Evolutionary conservation across 129 eudicot species (phyloP), one percentile per base, ranked within the genome.

Genomic region (Pittosporum tobira): DNA sequence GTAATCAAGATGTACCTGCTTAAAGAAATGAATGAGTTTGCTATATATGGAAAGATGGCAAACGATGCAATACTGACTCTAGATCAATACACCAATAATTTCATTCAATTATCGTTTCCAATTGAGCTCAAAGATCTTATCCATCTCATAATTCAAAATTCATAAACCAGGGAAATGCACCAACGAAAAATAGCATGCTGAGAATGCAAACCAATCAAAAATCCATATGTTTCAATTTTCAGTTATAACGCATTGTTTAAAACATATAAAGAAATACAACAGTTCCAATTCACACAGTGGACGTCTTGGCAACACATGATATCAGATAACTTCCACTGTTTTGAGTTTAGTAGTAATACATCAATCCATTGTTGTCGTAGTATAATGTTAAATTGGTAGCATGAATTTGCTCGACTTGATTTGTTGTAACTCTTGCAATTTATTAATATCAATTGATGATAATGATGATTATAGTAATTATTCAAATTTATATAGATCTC

Each of bases 1-100:
- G 83, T 91, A 91, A 79, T 91, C 99, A 65, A 91, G 90, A 78
- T 91, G 99, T 57, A 86, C 99, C 99, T 91, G 80, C 63, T 44
- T 61, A 40, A 62, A 14, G 38, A 59, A 65, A 43, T 23, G 59
- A 26, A 59, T 64, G 18, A 64, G 30, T 34, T 37, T 53, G 62
- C 50, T 12, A 24, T n/a, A n/a, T n/a, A n/a, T 29, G 22, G 43
- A 21, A 53, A 63, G 37, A 44, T 53, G 7, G 22, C 24, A 53
- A 61, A 47, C 8, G 11, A 59, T 34, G n/a, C 12, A 55, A 23
- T 31, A 60, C 15, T 15, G 8, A 43, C n/a, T 11, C 22, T 59
- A 18, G 27, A 22, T 20, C 36, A 37, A 26, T 22, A 57, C 20
- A 42, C n/a, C 23, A 5, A 59, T 61, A 45, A 45, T 23, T 27